phyloP scores from a whole-genome alignment of 2,329 filamentous ascomycete genomes.

The Fusarium oxysporum region DNA sequence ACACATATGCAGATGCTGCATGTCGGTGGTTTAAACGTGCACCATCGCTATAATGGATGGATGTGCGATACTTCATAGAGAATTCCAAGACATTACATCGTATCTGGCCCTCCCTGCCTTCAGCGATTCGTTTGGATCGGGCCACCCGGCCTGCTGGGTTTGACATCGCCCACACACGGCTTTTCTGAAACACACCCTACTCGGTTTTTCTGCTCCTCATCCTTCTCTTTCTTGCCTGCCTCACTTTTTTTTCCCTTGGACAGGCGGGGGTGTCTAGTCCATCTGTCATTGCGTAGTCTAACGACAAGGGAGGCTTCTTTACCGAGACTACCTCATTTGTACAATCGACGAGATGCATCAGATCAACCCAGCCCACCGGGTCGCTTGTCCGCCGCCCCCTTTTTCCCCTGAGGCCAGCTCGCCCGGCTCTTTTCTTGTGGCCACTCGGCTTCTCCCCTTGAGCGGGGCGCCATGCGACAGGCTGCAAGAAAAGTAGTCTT shows the following conservation, averaged over 20 bases:
- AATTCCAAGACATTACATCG: constrained; percentile 9
- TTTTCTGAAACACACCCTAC: constrained; percentile 40
- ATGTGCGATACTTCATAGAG: constrained; percentile 2
- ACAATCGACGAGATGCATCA: constrained; percentile 44
- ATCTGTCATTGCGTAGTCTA: constrained; percentile 41
- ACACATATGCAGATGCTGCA: constrained; percentile 2
- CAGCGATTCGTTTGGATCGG: constrained; percentile 35
- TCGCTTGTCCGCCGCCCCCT: constrained; percentile 45
- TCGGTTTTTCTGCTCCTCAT: constrained; percentile 14
- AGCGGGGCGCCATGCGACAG: constrained; percentile 47
- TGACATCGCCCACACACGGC: constrained; percentile 13
- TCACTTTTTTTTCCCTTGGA: constrained; percentile 13
- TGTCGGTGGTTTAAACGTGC: background rate
- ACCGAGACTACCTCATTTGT: constrained; percentile 37
- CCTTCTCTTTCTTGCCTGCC: constrained; percentile 18
- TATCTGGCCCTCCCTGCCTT: constrained; percentile 30
- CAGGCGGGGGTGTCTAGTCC: constrained; percentile 13
- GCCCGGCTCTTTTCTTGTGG: constrained; percentile 21
- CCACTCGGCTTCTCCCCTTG: constrained; percentile 47
- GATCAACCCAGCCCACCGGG: constrained; percentile 49
- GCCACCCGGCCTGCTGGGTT: constrained; percentile 37
- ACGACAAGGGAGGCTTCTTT: constrained; percentile 26
- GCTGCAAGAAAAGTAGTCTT: constrained; percentile 37
- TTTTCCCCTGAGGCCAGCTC: constrained; percentile 45
- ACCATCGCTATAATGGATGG: background rate